Evolutionary conservation across 2,329 filamentous ascomycete species (phyloP).

Genomic region (Colletotrichum tamarilloi): DNA sequence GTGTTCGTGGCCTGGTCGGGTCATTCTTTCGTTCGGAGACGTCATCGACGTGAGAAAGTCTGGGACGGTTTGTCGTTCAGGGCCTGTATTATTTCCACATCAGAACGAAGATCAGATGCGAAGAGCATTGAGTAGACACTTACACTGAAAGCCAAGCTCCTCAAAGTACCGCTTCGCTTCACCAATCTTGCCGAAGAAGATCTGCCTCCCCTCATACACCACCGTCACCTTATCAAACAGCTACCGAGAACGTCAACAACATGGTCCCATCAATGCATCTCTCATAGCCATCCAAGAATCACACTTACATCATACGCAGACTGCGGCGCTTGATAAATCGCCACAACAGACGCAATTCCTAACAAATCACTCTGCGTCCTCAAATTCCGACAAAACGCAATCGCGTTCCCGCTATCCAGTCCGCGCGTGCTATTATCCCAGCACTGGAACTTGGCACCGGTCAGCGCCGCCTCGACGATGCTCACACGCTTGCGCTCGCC

Average conservation of each 20-base stretch:
- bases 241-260: not conserved
- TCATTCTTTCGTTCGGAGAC: conserved; percentile 72
- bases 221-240: conserved; percentile 73
- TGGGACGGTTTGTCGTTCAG: conserved; percentile 67
- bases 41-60: conserved; percentile 79
- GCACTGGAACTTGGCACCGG: conserved; percentile 39
- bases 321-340: conserved; percentile 38
- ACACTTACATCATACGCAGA: conserved; percentile 36
- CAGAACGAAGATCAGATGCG: not conserved
- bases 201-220: conserved; percentile 74
- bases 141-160: conserved; percentile 63
- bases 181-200: conserved; percentile 71
- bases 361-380: conserved; percentile 54
- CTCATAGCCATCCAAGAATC: no score
- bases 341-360: conserved; percentile 33
- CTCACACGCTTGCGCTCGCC: conserved; percentile 54
- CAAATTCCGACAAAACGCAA: conserved; percentile 65
- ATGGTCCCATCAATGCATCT: no score
- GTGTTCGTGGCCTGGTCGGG: conserved; percentile 66
- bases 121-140: not conserved
- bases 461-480: conserved; percentile 38
- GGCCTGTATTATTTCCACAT: conserved; percentile 32
- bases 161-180: conserved; percentile 72
- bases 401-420: conserved; percentile 57
- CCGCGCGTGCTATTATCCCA: conserved; percentile 48